A percentile compares a stretch with the other conserved stretches of the same genome.
phyloP scores from a whole-genome alignment of 176 grass and related monocot species.

The Olyra latifolia region DNA sequence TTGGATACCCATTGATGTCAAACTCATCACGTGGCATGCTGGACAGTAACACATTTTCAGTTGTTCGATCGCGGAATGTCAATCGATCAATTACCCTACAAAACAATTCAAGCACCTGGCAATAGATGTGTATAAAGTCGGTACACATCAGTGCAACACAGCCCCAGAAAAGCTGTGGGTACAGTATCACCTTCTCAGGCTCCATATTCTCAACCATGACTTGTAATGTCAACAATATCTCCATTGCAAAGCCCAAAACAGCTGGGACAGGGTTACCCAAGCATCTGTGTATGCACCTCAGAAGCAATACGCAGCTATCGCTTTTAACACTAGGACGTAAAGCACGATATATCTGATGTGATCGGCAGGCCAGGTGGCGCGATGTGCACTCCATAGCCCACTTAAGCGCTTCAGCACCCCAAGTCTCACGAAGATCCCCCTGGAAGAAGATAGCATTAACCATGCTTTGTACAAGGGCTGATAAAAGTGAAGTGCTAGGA shows the following conservation, averaged over 20 bases:
- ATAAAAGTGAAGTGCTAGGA: constrained; percentile 76
- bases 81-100: constrained; percentile 82
- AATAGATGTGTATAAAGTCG: constrained; percentile 93
- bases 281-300: constrained; percentile 90
- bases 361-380: constrained; percentile 83
- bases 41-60: constrained; percentile 84
- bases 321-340: constrained; percentile 89
- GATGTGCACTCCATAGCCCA: constrained; percentile 99
- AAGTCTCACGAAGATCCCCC: constrained; percentile 94
- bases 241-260: constrained; percentile 91
- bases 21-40: constrained; percentile 98
- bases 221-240: constrained; percentile 87
- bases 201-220: constrained; percentile 99
- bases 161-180: constrained; percentile 98
- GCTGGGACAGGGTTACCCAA: constrained; percentile 88
- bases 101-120: constrained; percentile 88
- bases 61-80: constrained; percentile 79
- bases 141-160: constrained; percentile 97
- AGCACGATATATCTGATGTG: constrained; percentile 95
- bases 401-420: constrained; percentile 94
- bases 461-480: constrained; percentile 95
- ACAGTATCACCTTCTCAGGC: constrained; percentile 93
- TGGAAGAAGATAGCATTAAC: constrained; percentile 98
- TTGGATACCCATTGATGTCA: constrained; percentile 61
- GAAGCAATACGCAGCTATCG: constrained; percentile 86